phyloP scores from a whole-genome alignment of 306 rosid genomes.

The Rosa rugosa region DNA sequence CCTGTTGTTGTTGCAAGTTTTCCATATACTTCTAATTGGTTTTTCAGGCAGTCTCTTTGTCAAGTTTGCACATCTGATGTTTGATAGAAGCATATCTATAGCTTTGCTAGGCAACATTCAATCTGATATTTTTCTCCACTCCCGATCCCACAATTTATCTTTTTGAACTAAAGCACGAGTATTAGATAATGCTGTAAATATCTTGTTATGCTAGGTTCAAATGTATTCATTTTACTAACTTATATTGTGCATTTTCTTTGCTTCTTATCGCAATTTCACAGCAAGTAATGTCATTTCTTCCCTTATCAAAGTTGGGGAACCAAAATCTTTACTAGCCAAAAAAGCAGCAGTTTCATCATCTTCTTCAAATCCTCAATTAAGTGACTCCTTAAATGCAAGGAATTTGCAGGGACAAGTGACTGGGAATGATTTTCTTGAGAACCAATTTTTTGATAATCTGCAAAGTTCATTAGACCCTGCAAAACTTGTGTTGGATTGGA shows the following conservation, averaged over 20 bases:
- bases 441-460: slow-evolving; percentile 13
- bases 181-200: not conserved
- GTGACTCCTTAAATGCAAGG: too few relatives aligned
- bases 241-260: not conserved
- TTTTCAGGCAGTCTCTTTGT: too few relatives aligned
- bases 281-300: not conserved
- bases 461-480: slow-evolving; percentile 46
- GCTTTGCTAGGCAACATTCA: not conserved
- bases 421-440: too few relatives aligned
- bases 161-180: not conserved
- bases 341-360: too few relatives aligned
- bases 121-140: not conserved
- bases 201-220: not conserved
- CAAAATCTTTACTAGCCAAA: not conserved
- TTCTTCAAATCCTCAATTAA: too few relatives aligned
- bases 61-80: too few relatives aligned
- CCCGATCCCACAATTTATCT: too few relatives aligned
- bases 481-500: slow-evolving; percentile 45
- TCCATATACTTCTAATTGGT: too few relatives aligned
- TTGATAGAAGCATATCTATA: not conserved
- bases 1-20: too few relatives aligned
- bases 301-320: not conserved
- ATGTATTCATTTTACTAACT: too few relatives aligned
- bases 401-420: too few relatives aligned
- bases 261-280: not conserved